Evolutionary conservation across 306 rosid species (phyloP).

Genomic region (Vigna reflexopilosa): DNA sequence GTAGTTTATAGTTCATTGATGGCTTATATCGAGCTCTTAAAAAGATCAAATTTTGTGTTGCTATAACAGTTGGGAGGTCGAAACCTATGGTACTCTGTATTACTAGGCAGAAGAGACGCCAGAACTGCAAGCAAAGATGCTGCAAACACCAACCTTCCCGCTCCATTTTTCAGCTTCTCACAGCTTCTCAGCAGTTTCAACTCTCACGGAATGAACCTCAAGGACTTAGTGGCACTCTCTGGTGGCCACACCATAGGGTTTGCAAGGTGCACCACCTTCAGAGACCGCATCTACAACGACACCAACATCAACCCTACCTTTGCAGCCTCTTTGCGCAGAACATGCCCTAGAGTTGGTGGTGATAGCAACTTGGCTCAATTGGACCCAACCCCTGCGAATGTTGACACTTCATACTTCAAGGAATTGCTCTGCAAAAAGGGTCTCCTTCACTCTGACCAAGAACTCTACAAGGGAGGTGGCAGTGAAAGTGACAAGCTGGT

Average conservation of each 20-base stretch:
- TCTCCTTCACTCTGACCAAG: conserved; percentile 54
- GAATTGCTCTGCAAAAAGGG: conserved; percentile 46
- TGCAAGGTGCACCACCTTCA: conserved; percentile 41
- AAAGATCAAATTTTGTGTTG: background rate
- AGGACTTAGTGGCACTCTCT: conserved; percentile 48
- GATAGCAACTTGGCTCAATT: conserved; percentile 31
- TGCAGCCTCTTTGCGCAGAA: conserved; percentile 31
- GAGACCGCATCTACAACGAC: conserved; percentile 44
- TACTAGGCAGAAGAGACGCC: conserved; percentile 51
- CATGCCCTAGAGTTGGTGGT: conserved; percentile 44
- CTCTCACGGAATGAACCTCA: conserved; percentile 40
- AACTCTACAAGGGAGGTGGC: conserved; percentile 46
- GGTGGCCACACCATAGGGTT: conserved; percentile 58
- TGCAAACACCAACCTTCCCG: conserved; percentile 42
- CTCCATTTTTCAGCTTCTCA: conserved; percentile 38
- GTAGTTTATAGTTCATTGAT: too few relatives aligned
- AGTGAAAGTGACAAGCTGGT: conserved; percentile 51
- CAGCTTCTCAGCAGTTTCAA: conserved; percentile 43
- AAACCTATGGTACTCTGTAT: conserved; percentile 31
- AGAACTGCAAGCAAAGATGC: conserved; percentile 46
- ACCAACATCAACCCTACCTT: conserved; percentile 25
- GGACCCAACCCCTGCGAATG: conserved; percentile 39
- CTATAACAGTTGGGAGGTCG: conserved; percentile 46
- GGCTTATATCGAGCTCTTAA: background rate
- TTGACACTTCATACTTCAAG: conserved; percentile 43